A percentile compares a stretch with the other conserved stretches of the same genome.
Conservation (phyloP, 352 stramenopile genomes). For the Plasmopara muralis region DNA sequence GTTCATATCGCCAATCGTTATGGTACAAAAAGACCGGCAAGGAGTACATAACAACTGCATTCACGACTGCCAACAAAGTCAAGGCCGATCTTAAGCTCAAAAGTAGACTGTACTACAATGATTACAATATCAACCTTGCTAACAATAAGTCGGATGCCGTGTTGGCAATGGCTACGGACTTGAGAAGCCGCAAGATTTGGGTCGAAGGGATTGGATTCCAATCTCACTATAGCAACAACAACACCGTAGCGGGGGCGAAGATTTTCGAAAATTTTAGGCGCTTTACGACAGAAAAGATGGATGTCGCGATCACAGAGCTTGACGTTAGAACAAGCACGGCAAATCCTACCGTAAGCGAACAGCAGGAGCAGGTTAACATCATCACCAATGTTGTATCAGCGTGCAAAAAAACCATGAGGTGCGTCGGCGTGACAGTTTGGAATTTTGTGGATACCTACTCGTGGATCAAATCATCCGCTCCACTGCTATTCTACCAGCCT, state of each 20-base stretch:
- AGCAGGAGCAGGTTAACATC: constrained; percentile 23
- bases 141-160: constrained; percentile 31
- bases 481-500: constrained; percentile 27
- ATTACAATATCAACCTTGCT: constrained; percentile 23
- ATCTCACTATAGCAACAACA: constrained; percentile 25
- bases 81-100: constrained; percentile 21
- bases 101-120: constrained; percentile 21
- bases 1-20: constrained; percentile 26
- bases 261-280: constrained; percentile 26
- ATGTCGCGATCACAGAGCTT: constrained; percentile 28
- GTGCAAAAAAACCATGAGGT: constrained; percentile 25
- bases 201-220: constrained; percentile 28
- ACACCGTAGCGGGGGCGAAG: constrained; percentile 12
- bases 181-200: constrained; percentile 16
- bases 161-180: constrained; percentile 14
- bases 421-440: constrained; percentile 21
- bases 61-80: constrained; percentile 25
- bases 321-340: constrained; percentile 22
- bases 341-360: constrained; percentile 18
- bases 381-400: constrained; percentile 23
- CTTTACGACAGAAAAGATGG: constrained; percentile 20
- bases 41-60: constrained; percentile 27
- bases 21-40: constrained; percentile 33
- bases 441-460: constrained; percentile 29
- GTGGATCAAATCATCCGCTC: constrained; percentile 13